Base-by-base conservation (phyloP, 192 early-diverging fungal species). In the Podochytrium sp. region DNA sequence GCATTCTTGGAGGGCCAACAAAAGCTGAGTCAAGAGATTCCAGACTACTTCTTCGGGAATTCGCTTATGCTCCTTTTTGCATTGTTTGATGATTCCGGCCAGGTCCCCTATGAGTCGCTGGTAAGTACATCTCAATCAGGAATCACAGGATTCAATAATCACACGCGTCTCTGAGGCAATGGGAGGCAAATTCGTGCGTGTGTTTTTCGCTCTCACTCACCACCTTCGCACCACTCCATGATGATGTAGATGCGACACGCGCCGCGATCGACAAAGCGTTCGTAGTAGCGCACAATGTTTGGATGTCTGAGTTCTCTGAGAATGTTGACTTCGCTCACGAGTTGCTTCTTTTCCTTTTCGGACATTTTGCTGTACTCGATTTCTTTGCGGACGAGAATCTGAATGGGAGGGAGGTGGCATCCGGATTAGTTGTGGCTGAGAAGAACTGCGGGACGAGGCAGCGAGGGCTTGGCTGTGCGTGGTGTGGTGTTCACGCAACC, bases 361-460 rank as follows among this genome's bases (percentile, higher is more conserved):
- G 73, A 83, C 92, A 93, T 93, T 71, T 89, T 89, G 16, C 86
- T 81, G 80, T 90, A 93, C 64, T 93, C 92, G 60, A 93, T 93
- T 74, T 93, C 92, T 75, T 93, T 93, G 34, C 90, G 74, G 25
- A 89, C 90, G 40, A 91, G 72, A n/a, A 92, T 83, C 90, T 91
- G 50, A 30, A 37, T 1, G 50, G 27, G 50, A 59, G 23, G 49
- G 41, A 40, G 29, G n/a, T 14, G 6, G 20, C 1, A n/a, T n/a
- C n/a, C n/a, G n/a, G n/a, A 6, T 16, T 1, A 49, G 47, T 49
- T 12, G 47, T n/a, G 12, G 12, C n/a, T 12, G n/a, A 49, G n/a
- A 47, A 47, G 52, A 29, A 20, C 23, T 23, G 23, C 23, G 52
- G 23, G 23, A 55, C 7, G 52, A 1, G 16, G 52, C 7, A 55